A percentile compares a stretch with the other conserved stretches of the same genome.
These are phyloP conservation scores for Recurvomyces mirabilis DNA, from an alignment of 495 filamentous ascomycete species.

Conservation along the genomic window DNA sequence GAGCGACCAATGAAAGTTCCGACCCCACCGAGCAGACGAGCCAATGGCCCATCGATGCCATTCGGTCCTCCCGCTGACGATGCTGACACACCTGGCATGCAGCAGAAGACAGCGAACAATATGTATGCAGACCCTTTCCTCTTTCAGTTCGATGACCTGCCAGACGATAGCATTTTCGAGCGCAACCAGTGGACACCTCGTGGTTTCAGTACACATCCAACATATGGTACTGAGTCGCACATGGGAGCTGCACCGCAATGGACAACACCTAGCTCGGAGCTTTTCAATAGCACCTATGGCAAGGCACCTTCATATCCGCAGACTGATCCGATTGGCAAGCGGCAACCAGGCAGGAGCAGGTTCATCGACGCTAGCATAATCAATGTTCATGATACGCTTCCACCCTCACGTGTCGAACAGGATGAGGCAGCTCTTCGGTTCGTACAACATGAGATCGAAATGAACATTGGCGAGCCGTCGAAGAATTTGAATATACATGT, in stretches of 20 bases:
- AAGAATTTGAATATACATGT: slow-evolving; percentile 9
- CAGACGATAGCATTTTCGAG: too few relatives aligned
- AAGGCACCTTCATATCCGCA: not conserved
- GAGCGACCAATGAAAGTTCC: slow-evolving; percentile 13
- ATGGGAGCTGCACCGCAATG: not conserved
- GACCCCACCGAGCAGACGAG: slow-evolving; percentile 7
- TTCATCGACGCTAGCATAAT: not conserved
- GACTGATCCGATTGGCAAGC: not conserved
- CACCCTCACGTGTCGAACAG: too few relatives aligned
- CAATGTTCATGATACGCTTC: not conserved
- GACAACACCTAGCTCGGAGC: slow-evolving; percentile 1
- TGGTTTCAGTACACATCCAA: not conserved
- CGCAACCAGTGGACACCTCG: too few relatives aligned
- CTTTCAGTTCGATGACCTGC: not conserved
- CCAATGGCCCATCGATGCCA: not conserved
- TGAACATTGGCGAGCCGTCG: not conserved
- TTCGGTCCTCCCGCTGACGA: too few relatives aligned
- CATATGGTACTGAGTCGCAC: slow-evolving; percentile 1
- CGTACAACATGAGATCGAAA: slow-evolving; percentile 2
- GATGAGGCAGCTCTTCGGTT: slow-evolving; percentile 1
- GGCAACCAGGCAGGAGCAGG: not conserved
- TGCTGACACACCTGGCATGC: slow-evolving; percentile 11
- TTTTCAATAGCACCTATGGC: not conserved
- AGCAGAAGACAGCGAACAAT: slow-evolving; percentile 16
- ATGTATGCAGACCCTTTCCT: slow-evolving; percentile 14